Evolutionary conservation across 306 rosid genomes (phyloP), one percentile per base, ranked within the genome.

Genomic region (Hylodesmum podocarpum): DNA sequence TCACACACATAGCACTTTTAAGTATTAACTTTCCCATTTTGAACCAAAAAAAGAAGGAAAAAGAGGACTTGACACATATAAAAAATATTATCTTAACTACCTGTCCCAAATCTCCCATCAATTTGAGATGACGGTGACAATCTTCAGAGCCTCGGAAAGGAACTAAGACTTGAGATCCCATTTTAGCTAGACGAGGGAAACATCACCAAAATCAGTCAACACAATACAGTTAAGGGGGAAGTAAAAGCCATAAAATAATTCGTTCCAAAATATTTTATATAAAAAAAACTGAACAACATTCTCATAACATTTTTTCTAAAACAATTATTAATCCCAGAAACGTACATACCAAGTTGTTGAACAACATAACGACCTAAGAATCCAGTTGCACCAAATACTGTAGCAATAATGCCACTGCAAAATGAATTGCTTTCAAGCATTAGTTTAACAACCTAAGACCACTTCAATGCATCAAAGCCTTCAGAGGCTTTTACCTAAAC

Each of bases 61-160:
- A 33, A 46, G 66, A 21, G 14, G 22, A 13, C 71, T 37, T 36
- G 43, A 44, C 21, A 36, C 31, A 57, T 25, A 46, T 18, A 47
- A 59, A 73, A n/a, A 80, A 83, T 33, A 73, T 22, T 39, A 61
- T 70, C 43, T 62, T 54, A 49, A 66, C 70, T 87, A 95, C 99
- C 99, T 95, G 99, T 81, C 99, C 99, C 82, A 95, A 84, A 87
- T 95, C 99, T 39, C 99, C 99, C 99, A 92, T 95, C 83, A 95
- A 83, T 87, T 95, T 95, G 64, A 95, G 94, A 79, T 95, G 98
- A 25, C 99, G 99, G 47, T 79, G 98, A 61, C 84, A 73, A 86
- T 95, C 99, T 85, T 95, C 99, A 70, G 96, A 92, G 72, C 97
- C 96, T 66, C 99, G 96, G 69, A 95, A 95, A 46, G 99, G 98